These are phyloP conservation scores for Besnoitia besnoiti DNA, from an alignment of 169 alveolate species.

Conservation along the genomic window DNA sequence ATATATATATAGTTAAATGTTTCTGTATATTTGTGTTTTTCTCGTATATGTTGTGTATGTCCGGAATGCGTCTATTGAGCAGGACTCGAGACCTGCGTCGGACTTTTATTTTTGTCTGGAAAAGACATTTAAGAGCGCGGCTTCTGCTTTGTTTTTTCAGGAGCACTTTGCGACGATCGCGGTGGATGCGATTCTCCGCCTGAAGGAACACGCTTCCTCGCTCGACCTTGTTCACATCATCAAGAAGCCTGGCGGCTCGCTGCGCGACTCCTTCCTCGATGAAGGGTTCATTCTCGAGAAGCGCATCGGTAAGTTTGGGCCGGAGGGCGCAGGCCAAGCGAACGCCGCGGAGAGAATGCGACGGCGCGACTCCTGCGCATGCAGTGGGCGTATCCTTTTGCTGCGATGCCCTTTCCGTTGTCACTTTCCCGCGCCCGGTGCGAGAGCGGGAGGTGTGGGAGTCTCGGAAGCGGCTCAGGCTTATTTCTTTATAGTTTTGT, in stretches of 20 bases:
- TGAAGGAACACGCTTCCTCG: slow-evolving; percentile 83
- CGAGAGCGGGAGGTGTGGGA: too few relatives aligned
- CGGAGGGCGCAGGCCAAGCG: too few relatives aligned
- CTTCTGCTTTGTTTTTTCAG: background rate
- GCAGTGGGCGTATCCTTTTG: background rate
- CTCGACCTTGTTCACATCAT: slow-evolving; percentile 79
- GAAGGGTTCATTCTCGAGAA: slow-evolving; percentile 99
- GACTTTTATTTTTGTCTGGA: too few relatives aligned
- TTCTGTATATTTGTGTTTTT: too few relatives aligned
- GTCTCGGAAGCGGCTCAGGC: background rate
- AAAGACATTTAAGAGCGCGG: too few relatives aligned
- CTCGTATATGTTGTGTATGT: too few relatives aligned
- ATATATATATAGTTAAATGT: too few relatives aligned
- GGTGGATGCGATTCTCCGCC: slow-evolving; percentile 97
- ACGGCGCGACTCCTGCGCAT: background rate
- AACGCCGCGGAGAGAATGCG: background rate
- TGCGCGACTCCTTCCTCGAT: slow-evolving; percentile 96
- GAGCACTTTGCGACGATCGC: slow-evolving; percentile 94
- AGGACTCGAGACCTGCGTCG: too few relatives aligned
- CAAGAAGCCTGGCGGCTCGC: slow-evolving; percentile 98
- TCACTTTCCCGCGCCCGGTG: background rate
- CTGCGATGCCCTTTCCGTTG: background rate
- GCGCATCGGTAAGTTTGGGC: slow-evolving; percentile 87
- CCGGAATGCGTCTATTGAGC: too few relatives aligned
- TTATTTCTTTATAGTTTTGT: background rate